phyloP scores from a whole-genome alignment of 345 rosid genomes.

The Populus pruinosa region DNA sequence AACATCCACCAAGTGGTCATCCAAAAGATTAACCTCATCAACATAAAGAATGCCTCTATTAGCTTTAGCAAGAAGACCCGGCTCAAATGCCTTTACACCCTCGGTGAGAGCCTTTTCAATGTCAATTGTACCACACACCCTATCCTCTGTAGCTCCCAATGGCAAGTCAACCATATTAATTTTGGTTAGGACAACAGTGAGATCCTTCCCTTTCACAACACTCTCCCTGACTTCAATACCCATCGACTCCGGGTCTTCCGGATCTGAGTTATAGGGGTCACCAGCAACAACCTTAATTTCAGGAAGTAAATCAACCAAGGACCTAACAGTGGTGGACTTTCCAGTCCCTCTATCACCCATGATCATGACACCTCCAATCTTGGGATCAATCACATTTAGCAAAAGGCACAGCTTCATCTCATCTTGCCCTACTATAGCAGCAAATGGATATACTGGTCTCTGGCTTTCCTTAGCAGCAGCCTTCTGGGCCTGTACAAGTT shows the following conservation, averaged over 20 bases:
- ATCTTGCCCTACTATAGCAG: slow-evolving; percentile 95
- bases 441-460: slow-evolving; percentile 87
- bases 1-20: slow-evolving; percentile 94
- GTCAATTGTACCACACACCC: slow-evolving; percentile 97
- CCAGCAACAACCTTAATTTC: slow-evolving; percentile 77
- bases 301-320: slow-evolving; percentile 85
- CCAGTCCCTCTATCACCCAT: slow-evolving; percentile 98
- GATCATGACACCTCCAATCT: slow-evolving; percentile 95
- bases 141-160: slow-evolving; percentile 92
- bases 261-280: slow-evolving; percentile 94
- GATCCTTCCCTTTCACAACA: slow-evolving; percentile 51
- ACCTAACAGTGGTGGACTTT: slow-evolving; percentile 87
- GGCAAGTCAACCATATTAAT: slow-evolving; percentile 99
- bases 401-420: slow-evolving; percentile 95
- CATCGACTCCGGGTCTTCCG: slow-evolving; percentile 86
- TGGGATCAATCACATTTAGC: slow-evolving; percentile 88
- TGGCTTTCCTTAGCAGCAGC: slow-evolving; percentile 58
- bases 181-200: slow-evolving; percentile 44
- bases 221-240: slow-evolving; percentile 80
- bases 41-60: slow-evolving; percentile 94
- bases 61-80: slow-evolving; percentile 96
- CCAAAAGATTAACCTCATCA: slow-evolving; percentile 94
- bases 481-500: slow-evolving; percentile 48
- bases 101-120: slow-evolving; percentile 94
- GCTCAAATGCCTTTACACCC: slow-evolving; percentile 97